Conservation (phyloP, 2,329 filamentous ascomycete genomes). For the Fusarium sp. region DNA sequence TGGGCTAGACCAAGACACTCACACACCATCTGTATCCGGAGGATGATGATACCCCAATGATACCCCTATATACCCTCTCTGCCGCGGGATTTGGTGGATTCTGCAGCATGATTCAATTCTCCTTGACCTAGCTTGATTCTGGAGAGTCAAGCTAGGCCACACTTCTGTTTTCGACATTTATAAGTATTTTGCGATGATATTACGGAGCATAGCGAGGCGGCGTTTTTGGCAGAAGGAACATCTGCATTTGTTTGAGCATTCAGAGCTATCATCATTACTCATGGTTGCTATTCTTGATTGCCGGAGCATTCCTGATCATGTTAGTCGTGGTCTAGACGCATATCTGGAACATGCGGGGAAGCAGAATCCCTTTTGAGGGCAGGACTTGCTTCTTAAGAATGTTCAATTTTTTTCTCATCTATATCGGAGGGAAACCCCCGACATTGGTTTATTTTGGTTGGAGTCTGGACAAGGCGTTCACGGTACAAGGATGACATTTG, state of each 20-base stretch:
- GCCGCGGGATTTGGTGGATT: slow-evolving; percentile 27
- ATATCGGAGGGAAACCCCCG: slow-evolving; percentile 5
- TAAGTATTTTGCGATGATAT: slow-evolving; percentile 42
- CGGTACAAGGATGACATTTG: slow-evolving; percentile 18
- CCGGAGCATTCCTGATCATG: slow-evolving; percentile 22
- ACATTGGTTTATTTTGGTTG: slow-evolving; percentile 16
- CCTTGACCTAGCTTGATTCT: slow-evolving; percentile 32
- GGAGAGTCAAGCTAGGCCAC: slow-evolving; percentile 27
- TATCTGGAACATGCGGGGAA: slow-evolving; percentile 18
- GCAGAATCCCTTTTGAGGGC: slow-evolving; percentile 24
- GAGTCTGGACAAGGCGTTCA: slow-evolving; percentile 37
- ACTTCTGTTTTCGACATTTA: slow-evolving; percentile 38
- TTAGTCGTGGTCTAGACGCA: slow-evolving; percentile 23
- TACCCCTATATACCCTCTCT: slow-evolving; percentile 45
- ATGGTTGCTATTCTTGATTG: slow-evolving; percentile 28
- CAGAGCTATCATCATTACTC: slow-evolving; percentile 25
- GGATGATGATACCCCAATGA: slow-evolving; percentile 46
- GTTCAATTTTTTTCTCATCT: slow-evolving; percentile 12
- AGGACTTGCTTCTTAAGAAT: slow-evolving; percentile 20
- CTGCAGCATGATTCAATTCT: slow-evolving; percentile 37
- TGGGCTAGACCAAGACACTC: slow-evolving; percentile 54
- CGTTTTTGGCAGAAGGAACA: slow-evolving; percentile 47
- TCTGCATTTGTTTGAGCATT: slow-evolving; percentile 42
- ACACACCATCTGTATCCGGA: slow-evolving; percentile 27
- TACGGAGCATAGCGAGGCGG: slow-evolving; percentile 57